phyloP scores from a whole-genome alignment of 1,139 yeast species.

The Hyphopichia khmerensis region DNA sequence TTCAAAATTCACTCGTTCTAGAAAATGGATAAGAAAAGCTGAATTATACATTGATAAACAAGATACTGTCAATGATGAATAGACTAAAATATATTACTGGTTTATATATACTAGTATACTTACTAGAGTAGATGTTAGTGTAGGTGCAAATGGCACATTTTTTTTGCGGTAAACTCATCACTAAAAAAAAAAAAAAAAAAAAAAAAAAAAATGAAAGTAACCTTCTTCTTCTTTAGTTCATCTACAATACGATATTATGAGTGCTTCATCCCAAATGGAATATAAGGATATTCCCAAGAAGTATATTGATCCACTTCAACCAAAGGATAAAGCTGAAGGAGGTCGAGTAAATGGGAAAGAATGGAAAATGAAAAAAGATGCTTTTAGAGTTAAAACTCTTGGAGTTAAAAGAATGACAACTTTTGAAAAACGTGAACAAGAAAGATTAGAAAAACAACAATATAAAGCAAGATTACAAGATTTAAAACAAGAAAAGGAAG shows the following conservation, averaged over 20 bases:
- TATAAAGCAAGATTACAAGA: constrained; percentile 55
- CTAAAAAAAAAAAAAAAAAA: constrained; percentile 3
- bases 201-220: too few relatives aligned
- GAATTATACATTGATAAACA: constrained; percentile 43
- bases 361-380: constrained; percentile 57
- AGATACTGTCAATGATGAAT: constrained; percentile 24
- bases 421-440: constrained; percentile 32
- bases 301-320: constrained; percentile 23
- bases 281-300: constrained; percentile 29
- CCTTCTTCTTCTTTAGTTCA: constrained; percentile 1
- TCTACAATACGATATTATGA: constrained; percentile 15
- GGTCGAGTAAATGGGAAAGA: constrained; percentile 52
- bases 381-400: constrained; percentile 42
- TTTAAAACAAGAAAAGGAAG: constrained; percentile 61
- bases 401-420: constrained; percentile 22
- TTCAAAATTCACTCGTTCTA: constrained; percentile 48
- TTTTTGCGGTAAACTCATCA: background rate
- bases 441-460: constrained; percentile 40
- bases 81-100: too few relatives aligned
- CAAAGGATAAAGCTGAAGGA: constrained; percentile 40
- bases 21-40: constrained; percentile 53
- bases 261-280: constrained; percentile 22
- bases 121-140: too few relatives aligned
- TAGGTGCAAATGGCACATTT: too few relatives aligned
- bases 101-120: background rate